These are phyloP conservation scores for Corrigiola litoralis DNA, from an alignment of 179 eudicot genomes.

Conservation along the genomic window DNA sequence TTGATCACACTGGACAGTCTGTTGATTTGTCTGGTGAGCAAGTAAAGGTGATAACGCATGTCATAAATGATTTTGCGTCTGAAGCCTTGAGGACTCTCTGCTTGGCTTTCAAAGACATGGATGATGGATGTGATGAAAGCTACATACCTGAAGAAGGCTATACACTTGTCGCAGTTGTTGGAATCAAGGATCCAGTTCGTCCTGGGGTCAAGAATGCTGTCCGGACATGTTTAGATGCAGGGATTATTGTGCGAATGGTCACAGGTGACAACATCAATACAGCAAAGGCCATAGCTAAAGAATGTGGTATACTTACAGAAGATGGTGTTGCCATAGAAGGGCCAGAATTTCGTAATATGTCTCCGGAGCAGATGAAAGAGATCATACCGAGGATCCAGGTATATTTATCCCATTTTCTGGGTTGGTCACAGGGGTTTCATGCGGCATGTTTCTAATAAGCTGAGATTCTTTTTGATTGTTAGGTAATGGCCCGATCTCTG, in stretches of 20 bases:
- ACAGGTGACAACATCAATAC: slow-evolving; percentile 93
- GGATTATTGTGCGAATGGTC: slow-evolving; percentile 86
- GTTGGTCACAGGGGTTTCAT: not conserved
- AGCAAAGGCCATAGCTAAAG: slow-evolving; percentile 91
- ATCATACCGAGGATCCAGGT: slow-evolving; percentile 76
- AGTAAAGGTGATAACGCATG: slow-evolving; percentile 29
- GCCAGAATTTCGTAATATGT: slow-evolving; percentile 53
- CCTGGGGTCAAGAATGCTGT: slow-evolving; percentile 76
- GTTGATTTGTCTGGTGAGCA: slow-evolving; percentile 55
- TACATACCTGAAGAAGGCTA: slow-evolving; percentile 59
- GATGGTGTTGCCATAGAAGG: slow-evolving; percentile 86
- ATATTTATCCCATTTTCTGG: not conserved
- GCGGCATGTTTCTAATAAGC: not conserved
- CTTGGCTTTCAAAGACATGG: slow-evolving; percentile 69
- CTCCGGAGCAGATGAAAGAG: slow-evolving; percentile 50
- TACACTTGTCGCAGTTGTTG: slow-evolving; percentile 69
- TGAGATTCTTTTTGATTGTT: not conserved
- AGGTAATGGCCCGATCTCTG: slow-evolving; percentile 97
- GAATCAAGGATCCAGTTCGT: slow-evolving; percentile 90
- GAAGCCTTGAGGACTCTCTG: slow-evolving; percentile 84
- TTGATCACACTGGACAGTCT: slow-evolving; percentile 47
- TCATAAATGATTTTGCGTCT: slow-evolving; percentile 61
- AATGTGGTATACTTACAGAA: slow-evolving; percentile 78
- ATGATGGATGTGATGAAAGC: slow-evolving; percentile 24
- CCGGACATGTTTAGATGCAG: slow-evolving; percentile 78